Evolutionary conservation across 257 asterid genomes (phyloP).

Genomic region (Parsonsia alboflavescens): DNA sequence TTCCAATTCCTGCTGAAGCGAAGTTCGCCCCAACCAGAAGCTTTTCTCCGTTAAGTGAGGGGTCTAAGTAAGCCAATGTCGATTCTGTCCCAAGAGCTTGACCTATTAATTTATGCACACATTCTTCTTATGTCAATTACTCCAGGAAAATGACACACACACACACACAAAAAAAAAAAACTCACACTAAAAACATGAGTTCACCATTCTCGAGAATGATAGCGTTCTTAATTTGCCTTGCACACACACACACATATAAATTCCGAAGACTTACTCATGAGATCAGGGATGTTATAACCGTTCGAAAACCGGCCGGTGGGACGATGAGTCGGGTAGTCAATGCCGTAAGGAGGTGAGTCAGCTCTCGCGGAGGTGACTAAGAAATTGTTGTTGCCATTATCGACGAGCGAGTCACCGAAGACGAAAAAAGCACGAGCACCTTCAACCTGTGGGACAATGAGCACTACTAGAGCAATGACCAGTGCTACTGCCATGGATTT

Average conservation of each 20-base stretch:
- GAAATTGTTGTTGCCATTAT: constrained; percentile 71
- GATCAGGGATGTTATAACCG: constrained; percentile 69
- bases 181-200: neutral
- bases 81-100: constrained; percentile 68
- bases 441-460: constrained; percentile 20
- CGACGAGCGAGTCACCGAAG: constrained; percentile 75
- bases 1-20: constrained; percentile 87
- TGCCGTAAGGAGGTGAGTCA: constrained; percentile 72
- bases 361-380: constrained; percentile 65
- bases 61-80: constrained; percentile 63
- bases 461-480: neutral
- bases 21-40: constrained; percentile 81
- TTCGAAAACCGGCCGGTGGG: constrained; percentile 80
- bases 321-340: constrained; percentile 67
- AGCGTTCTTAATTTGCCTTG: neutral
- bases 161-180: too few species aligned
- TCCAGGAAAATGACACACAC: neutral
- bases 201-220: neutral
- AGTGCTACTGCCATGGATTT: constrained; percentile 13
- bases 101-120: constrained; percentile 29
- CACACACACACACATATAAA: too few species aligned
- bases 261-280: constrained; percentile 51
- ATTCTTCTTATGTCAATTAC: neutral
- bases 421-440: constrained; percentile 66
- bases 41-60: constrained; percentile 47